Percentiles rank a stretch among this genome's conserved stretches.
phyloP scores from a whole-genome alignment of 2,329 filamentous ascomycete species.

The Aureobasidium pullulans region DNA sequence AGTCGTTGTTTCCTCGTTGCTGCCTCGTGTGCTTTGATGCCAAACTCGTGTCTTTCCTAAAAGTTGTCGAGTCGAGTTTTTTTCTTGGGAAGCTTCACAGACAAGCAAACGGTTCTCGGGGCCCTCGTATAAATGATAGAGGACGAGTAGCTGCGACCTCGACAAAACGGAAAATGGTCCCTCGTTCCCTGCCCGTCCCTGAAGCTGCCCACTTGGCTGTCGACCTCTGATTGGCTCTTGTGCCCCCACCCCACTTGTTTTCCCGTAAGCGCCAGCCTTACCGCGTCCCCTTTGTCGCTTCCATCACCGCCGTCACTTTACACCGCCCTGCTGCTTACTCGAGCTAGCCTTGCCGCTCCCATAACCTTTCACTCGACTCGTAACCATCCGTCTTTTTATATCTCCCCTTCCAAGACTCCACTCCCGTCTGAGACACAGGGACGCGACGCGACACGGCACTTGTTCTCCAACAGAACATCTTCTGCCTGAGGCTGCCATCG shows the following conservation, averaged over 20 bases:
- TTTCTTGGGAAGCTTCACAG: background rate
- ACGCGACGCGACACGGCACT: too few relatives aligned
- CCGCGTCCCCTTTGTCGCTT: background rate
- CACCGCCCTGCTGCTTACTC: background rate
- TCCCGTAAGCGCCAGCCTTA: conserved; percentile 10
- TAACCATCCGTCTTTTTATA: background rate
- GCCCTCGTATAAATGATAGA: background rate
- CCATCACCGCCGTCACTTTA: background rate
- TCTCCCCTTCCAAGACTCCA: background rate
- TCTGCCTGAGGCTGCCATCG: too few relatives aligned
- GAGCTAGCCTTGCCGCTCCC: background rate
- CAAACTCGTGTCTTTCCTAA: background rate
- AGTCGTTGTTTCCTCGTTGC: background rate
- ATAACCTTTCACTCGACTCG: background rate
- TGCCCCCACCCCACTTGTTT: background rate
- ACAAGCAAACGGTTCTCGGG: background rate
- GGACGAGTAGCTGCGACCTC: background rate
- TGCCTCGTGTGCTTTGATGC: background rate
- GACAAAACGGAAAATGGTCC: background rate
- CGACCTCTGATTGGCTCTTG: background rate
- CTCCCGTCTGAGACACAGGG: background rate
- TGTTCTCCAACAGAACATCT: too few relatives aligned
- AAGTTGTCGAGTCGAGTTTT: background rate
- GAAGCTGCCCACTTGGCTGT: background rate
- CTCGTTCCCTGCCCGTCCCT: background rate